A percentile compares a stretch with the other conserved stretches of the same genome.
Conservation (phyloP, 2,329 filamentous ascomycete species). For the Fusarium abutilonis region DNA sequence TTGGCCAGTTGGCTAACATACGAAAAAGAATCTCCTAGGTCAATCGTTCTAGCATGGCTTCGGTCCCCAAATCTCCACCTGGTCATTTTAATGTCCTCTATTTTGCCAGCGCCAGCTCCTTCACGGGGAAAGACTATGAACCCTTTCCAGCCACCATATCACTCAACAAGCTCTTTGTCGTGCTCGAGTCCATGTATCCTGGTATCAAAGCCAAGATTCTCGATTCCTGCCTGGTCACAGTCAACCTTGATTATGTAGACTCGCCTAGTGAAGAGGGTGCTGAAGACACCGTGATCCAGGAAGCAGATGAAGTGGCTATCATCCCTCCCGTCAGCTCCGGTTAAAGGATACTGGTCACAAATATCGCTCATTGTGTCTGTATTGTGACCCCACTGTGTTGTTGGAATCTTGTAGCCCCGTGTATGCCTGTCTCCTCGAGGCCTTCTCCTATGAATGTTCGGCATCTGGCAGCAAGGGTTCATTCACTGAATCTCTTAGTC, state of each 20-base stretch:
- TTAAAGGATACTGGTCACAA: constrained; percentile 52
- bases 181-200: constrained; percentile 74
- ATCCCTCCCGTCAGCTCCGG: constrained; percentile 91
- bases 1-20: constrained; percentile 37
- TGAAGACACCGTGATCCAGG: constrained; percentile 64
- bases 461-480: constrained; percentile 45
- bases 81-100: constrained; percentile 84
- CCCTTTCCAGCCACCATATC: constrained; percentile 72
- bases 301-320: constrained; percentile 85
- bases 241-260: constrained; percentile 86
- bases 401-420: constrained; percentile 20
- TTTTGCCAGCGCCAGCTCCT: constrained; percentile 79
- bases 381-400: neutral
- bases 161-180: constrained; percentile 69
- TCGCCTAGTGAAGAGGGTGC: constrained; percentile 59
- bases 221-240: constrained; percentile 76
- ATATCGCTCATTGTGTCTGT: constrained; percentile 11
- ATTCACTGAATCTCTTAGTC: constrained; percentile 41
- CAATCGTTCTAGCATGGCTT: constrained; percentile 45
- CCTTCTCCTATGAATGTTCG: constrained; percentile 7
- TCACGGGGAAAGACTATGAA: constrained; percentile 74
- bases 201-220: constrained; percentile 76
- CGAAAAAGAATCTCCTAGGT: constrained; percentile 19
- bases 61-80: constrained; percentile 59
- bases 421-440: neutral